Percentiles rank a stretch among this genome's conserved stretches.
phyloP scores from a whole-genome alignment of 768 basidiomycete genomes.

The Rhodotorula taiwanensis region DNA sequence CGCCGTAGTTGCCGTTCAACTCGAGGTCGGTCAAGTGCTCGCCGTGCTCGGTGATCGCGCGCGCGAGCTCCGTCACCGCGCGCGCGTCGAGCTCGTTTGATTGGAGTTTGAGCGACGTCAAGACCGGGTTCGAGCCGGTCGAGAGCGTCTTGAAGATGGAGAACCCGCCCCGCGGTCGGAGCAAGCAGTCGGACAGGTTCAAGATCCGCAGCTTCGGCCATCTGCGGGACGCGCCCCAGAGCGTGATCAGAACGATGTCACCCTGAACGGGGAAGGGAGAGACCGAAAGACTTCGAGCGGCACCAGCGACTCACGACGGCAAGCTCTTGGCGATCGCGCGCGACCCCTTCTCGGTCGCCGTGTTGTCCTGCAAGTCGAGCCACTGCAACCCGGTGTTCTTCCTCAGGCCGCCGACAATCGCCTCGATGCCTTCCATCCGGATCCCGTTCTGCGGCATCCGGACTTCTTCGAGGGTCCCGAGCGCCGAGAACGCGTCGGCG shows the following conservation, averaged over 20 bases:
- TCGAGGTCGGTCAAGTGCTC: slow-evolving; percentile 62
- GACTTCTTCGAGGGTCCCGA: slow-evolving; percentile 72
- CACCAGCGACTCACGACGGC: slow-evolving; percentile 42
- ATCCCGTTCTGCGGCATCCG: slow-evolving; percentile 98
- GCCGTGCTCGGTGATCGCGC: slow-evolving; percentile 59
- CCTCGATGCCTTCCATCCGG: slow-evolving; percentile 77
- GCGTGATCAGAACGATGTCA: neutral
- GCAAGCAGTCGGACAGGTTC: slow-evolving; percentile 85
- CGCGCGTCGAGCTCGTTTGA: slow-evolving; percentile 79
- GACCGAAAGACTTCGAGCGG: neutral
- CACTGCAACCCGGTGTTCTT: slow-evolving; percentile 60
- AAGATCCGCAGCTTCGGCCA: slow-evolving; percentile 71
- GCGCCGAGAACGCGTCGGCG: slow-evolving; percentile 80
- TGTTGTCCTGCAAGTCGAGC: slow-evolving; percentile 83
- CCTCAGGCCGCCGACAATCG: slow-evolving; percentile 67
- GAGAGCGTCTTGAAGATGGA: slow-evolving; percentile 57
- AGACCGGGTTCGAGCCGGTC: slow-evolving; percentile 63
- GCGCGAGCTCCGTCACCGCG: slow-evolving; percentile 62
- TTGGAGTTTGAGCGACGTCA: slow-evolving; percentile 73
- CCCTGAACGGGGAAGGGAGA: neutral
- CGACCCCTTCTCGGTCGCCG: slow-evolving; percentile 56
- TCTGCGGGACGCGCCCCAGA: neutral
- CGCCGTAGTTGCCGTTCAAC: slow-evolving; percentile 65
- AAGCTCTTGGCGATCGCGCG: slow-evolving; percentile 61
- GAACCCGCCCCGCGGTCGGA: slow-evolving; percentile 73